Percentiles rank a stretch among this genome's conserved stretches.
Conservation (phyloP, 306 rosid species). For the Luffa acutangula region DNA sequence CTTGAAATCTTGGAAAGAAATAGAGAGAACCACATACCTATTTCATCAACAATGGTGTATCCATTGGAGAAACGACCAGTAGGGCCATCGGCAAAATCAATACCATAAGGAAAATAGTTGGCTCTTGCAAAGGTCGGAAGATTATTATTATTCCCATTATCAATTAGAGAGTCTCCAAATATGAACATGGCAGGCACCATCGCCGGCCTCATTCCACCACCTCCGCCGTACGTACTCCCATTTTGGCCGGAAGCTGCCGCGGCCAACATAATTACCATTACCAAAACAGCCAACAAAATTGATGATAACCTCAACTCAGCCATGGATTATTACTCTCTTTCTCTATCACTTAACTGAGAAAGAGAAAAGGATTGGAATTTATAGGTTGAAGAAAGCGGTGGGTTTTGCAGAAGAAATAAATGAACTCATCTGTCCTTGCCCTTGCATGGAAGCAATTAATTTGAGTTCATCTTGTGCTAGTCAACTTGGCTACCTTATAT, state of each 20-base stretch:
- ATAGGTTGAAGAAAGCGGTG: neutral
- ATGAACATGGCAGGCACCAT: conserved; percentile 90
- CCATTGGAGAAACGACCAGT: conserved; percentile 95
- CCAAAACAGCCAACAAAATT: neutral
- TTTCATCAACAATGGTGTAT: conserved; percentile 77
- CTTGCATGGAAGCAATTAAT: neutral
- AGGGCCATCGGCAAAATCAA: conserved; percentile 79
- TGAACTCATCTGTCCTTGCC: neutral
- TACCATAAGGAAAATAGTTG: conserved; percentile 84
- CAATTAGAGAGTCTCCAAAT: conserved; percentile 88
- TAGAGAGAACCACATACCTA: conserved; percentile 18
- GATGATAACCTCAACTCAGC: neutral
- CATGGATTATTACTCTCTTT: neutral
- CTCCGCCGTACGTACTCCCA: neutral
- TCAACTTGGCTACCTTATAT: neutral
- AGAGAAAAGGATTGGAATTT: neutral
- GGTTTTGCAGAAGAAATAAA: neutral
- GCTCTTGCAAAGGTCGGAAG: conserved; percentile 83
- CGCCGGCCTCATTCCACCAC: neutral
- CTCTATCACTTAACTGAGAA: neutral
- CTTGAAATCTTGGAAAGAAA: too few species aligned
- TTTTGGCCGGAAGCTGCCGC: conserved; percentile 27
- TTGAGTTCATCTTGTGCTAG: neutral
- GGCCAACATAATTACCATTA: conserved; percentile 6
- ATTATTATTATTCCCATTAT: conserved; percentile 86